These are phyloP conservation scores for Myxozyma melibiosi DNA, from an alignment of 805 yeast species.

Conservation along the genomic window DNA sequence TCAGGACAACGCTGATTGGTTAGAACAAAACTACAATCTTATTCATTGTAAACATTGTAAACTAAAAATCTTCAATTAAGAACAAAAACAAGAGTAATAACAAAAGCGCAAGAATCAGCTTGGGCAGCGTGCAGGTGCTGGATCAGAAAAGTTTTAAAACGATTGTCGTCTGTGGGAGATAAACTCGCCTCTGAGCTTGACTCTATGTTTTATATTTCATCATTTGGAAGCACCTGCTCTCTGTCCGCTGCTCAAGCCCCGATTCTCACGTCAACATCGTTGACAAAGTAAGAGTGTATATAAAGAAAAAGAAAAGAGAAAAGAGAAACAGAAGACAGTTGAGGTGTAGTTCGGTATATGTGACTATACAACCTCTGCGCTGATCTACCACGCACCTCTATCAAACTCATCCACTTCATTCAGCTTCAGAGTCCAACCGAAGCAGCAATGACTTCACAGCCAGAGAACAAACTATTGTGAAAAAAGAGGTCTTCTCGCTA, in stretches of 20 bases:
- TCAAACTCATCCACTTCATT: constrained; percentile 23
- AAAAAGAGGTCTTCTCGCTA: constrained; percentile 26
- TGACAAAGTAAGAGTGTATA: background rate
- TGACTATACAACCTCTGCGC: constrained; percentile 35
- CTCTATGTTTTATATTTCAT: constrained; percentile 42
- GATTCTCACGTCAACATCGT: background rate
- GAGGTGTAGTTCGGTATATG: constrained; percentile 33
- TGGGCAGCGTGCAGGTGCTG: background rate
- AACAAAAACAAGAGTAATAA: too few relatives aligned
- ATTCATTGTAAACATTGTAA: background rate
- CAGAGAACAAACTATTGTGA: constrained; percentile 20
- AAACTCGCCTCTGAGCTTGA: constrained; percentile 41
- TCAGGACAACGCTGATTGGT: background rate
- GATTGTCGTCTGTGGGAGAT: constrained; percentile 18
- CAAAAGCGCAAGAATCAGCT: too few relatives aligned
- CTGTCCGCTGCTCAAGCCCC: background rate
- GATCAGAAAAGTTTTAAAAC: constrained; percentile 7
- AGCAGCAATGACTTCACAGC: too few relatives aligned
- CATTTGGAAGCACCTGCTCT: too few relatives aligned
- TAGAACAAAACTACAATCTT: background rate
- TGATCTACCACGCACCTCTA: background rate
- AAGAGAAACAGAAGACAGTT: background rate
- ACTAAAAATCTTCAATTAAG: too few relatives aligned
- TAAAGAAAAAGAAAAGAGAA: background rate
- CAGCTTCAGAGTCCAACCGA: too few relatives aligned